Conservation (phyloP, 768 basidiomycete genomes). For the Leucogyrophana mollusca region DNA sequence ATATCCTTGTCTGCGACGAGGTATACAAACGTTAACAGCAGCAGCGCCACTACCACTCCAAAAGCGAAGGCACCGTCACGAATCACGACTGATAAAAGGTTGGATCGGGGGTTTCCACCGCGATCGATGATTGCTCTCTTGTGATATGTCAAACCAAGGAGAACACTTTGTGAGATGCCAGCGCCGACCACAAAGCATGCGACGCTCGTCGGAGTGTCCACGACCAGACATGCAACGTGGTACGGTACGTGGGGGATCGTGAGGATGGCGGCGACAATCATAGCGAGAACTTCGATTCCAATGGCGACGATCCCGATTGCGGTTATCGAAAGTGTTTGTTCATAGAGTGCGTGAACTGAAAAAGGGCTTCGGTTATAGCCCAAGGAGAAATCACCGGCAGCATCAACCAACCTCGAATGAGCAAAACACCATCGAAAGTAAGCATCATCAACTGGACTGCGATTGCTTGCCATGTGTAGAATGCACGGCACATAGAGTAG, state of each 20-base stretch:
- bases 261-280: neutral
- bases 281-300: slow-evolving; percentile 9
- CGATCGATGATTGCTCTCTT: slow-evolving; percentile 6
- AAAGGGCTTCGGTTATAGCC: too few relatives aligned
- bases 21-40: neutral
- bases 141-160: slow-evolving; percentile 18
- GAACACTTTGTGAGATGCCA: slow-evolving; percentile 10
- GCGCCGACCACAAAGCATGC: slow-evolving; percentile 9
- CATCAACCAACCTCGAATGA: slow-evolving; percentile 22
- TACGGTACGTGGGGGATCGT: slow-evolving; percentile 10
- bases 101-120: neutral
- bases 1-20: neutral
- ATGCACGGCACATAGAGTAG: slow-evolving; percentile 8
- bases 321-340: neutral
- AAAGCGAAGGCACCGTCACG: slow-evolving; percentile 20
- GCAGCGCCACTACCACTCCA: slow-evolving; percentile 13
- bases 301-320: slow-evolving; percentile 6
- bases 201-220: neutral
- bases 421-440: slow-evolving; percentile 14
- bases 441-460: slow-evolving; percentile 16
- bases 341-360: slow-evolving; percentile 23
- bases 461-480: slow-evolving; percentile 8
- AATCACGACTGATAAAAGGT: slow-evolving; percentile 18
- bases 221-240: slow-evolving; percentile 14
- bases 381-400: too few relatives aligned